These are phyloP conservation scores for Xylariomycetidae sp. DNA, from an alignment of 2,329 filamentous ascomycete species.

Conservation along the genomic window DNA sequence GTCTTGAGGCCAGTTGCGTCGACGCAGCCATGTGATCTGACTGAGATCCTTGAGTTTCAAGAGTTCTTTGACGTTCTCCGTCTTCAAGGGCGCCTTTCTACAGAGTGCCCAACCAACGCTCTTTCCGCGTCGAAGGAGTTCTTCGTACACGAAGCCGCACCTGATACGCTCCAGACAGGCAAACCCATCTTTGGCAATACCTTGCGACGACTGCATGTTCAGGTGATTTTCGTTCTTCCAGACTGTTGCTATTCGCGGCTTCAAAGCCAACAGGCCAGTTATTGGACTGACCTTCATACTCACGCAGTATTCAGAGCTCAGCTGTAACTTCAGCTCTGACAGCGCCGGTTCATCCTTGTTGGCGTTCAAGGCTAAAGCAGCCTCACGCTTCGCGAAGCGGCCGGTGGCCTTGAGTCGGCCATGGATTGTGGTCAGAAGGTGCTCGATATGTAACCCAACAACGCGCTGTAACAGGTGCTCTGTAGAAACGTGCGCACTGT, in stretches of 20 bases:
- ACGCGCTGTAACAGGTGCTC: constrained; percentile 68
- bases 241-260: constrained; percentile 54
- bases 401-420: constrained; percentile 52
- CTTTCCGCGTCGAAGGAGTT: constrained; percentile 53
- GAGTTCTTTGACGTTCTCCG: constrained; percentile 52
- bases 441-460: constrained; percentile 67
- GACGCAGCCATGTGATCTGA: constrained; percentile 63
- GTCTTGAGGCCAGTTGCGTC: constrained; percentile 61
- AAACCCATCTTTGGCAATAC: constrained; percentile 52
- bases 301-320: constrained; percentile 57
- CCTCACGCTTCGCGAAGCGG: constrained; percentile 54
- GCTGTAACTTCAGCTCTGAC: constrained; percentile 61
- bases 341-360: constrained; percentile 58
- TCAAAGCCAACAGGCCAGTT: constrained; percentile 68
- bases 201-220: constrained; percentile 51
- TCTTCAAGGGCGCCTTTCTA: constrained; percentile 41
- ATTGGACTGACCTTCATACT: constrained; percentile 67
- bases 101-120: constrained; percentile 58
- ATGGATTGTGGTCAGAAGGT: constrained; percentile 63
- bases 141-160: constrained; percentile 54
- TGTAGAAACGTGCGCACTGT: constrained; percentile 62
- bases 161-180: constrained; percentile 55
- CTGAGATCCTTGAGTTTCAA: constrained; percentile 59
- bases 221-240: constrained; percentile 57
- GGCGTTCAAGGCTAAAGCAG: constrained; percentile 51